Base-by-base conservation (phyloP, 768 basidiomycete species). In the Wakefieldia striispora region DNA sequence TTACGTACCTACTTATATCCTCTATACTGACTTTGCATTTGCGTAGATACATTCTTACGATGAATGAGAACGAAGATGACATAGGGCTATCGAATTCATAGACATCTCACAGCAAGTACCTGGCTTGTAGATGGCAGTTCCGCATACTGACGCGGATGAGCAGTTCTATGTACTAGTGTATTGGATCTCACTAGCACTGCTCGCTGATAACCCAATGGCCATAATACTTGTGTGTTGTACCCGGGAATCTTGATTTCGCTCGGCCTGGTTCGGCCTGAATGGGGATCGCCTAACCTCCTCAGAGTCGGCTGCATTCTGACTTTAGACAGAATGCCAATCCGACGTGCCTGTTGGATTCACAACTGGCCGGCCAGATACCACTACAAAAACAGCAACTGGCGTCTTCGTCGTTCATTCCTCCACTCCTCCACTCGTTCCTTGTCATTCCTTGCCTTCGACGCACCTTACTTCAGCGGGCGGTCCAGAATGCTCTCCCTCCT, bases 41-140 rank as follows among this genome's bases (percentile, higher is more conserved):
- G 45, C 23, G 27, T 43, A 66, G 65, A 61, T 66, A 49, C 65
- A 66, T 51, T 46, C 63, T 2, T 57, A 51, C 40, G 65, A 63
- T 10, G 63, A 56, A 41, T 56, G 40, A 57, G 21, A 36, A 12
- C 4, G 17, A 31, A 26, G 5, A 33, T 17, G 19, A 38, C 35
- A 9, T 13, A 20, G 14, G 12, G n/a, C 31, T 9, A 24, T 33
- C n/a, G n/a, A 4, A 17, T 26, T 35, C 39, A 38, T 34, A 24
- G 23, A 4, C 17, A 37, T 14, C 46, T 11, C 39, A 27, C 27
- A 14, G 14, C 14, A 14, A 13, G 4, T 26, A 4, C 14, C 14
- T 31, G 24, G 37, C 23, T 27, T 24, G 6, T 40, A 26, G 26
- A 29, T 45, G 24, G 48, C 27, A 13, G 20, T 16, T 24, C 27